Base-by-base conservation (phyloP, 75 land plant species). In the Picea sitchensis region DNA sequence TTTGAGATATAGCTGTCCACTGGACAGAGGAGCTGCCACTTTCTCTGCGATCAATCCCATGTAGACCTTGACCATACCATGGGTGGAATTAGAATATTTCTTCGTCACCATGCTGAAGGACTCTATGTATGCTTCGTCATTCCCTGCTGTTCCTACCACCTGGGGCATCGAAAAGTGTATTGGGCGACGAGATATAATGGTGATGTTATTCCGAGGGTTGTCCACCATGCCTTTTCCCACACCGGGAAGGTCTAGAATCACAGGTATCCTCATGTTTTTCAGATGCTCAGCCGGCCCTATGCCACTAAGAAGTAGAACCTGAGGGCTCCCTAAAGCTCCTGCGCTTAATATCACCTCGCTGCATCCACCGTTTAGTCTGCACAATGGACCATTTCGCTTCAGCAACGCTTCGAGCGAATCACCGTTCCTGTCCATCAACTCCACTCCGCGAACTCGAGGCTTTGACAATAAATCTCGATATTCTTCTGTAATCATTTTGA, bases 171-270 rank as follows among this genome's bases (percentile, higher is more conserved):
- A 88, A 1, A 78, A 60, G 76, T 90, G 90, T 20, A 83, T 81
- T 2, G 89, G 91, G 31, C 0, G 8, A n/a, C 73, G 76, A 6
- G 96, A 88, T 9, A 89, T 90, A 14, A 95, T 65, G 82, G 79
- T 82, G 64, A 95, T 77, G 68, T 86, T 85, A 76, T 91, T 91
- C 87, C 88, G 87, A 30, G 98, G 96, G 62, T 91, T 91, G 84
- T 95, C 98, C 12, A 90, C 80, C 96, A 93, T 89, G 34, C 87
- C 91, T 58, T 87, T 68, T 13, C 98, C 98, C 23, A 95, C 94
- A 12, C 77, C 80, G 0, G 90, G 80, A 47, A 85, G 81, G 60
- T 90, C 83, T 61, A 87, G 4, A 3, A 95, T 69, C 31, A 86
- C 85, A 1, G 62, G 58, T 51, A 95, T 93, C 36, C 77, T 73